A percentile compares a stretch with the other conserved stretches of the same genome.
phyloP scores from a whole-genome alignment of 768 basidiomycete genomes.

The Fibroporia radiculosa region DNA sequence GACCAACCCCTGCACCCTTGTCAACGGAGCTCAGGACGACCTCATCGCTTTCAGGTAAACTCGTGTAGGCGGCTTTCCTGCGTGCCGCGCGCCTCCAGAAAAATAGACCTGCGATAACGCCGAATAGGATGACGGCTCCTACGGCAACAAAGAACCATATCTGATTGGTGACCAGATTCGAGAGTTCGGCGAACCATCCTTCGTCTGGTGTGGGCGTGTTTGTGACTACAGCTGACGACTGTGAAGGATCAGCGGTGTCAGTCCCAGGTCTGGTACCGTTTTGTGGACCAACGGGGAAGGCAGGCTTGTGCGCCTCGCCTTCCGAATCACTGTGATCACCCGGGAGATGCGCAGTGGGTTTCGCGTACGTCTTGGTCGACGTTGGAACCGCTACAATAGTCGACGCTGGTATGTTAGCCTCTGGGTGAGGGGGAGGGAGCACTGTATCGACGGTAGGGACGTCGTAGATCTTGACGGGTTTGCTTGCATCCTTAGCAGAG shows the following conservation, averaged over 20 bases:
- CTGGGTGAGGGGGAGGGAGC: slow-evolving; percentile 30
- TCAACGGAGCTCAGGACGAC: slow-evolving; percentile 71
- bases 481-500: slow-evolving; percentile 63
- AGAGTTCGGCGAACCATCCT: slow-evolving; percentile 80
- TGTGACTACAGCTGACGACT: slow-evolving; percentile 6
- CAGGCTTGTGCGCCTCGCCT: slow-evolving; percentile 76
- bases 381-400: slow-evolving; percentile 29
- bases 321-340: slow-evolving; percentile 74
- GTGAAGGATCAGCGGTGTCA: slow-evolving; percentile 16
- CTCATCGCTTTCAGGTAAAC: slow-evolving; percentile 56
- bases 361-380: slow-evolving; percentile 56
- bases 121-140: slow-evolving; percentile 73
- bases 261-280: slow-evolving; percentile 12
- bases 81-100: slow-evolving; percentile 64
- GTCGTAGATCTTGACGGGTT: slow-evolving; percentile 49
- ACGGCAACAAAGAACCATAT: slow-evolving; percentile 89
- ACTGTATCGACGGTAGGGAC: slow-evolving; percentile 48
- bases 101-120: slow-evolving; percentile 59
- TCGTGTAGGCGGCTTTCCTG: slow-evolving; percentile 43
- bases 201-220: slow-evolving; percentile 58
- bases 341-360: slow-evolving; percentile 84
- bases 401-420: slow-evolving; percentile 20
- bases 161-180: slow-evolving; percentile 61
- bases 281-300: slow-evolving; percentile 37
- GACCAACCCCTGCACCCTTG: slow-evolving; percentile 25